phyloP scores from a whole-genome alignment of 805 yeast species.

The Candida ipomoeae region DNA sequence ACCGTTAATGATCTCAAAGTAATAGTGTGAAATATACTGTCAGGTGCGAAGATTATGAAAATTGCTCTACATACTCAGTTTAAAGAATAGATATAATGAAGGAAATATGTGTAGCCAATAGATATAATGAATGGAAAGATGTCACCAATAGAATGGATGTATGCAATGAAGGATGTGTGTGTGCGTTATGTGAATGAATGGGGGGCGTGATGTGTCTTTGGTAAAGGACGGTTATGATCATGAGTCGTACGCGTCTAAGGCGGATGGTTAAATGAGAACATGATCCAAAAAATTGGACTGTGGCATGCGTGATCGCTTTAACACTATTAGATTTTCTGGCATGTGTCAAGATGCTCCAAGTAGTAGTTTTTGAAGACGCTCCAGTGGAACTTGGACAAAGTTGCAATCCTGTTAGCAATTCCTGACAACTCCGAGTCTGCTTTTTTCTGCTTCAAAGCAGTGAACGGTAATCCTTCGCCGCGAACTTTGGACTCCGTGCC shows the following conservation, averaged over 20 bases:
- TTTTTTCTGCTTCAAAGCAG: constrained; percentile 10
- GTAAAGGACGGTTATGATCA: background rate
- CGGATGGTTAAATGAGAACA: background rate
- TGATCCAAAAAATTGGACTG: background rate
- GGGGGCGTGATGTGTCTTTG: background rate
- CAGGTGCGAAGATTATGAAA: background rate
- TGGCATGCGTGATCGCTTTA: background rate
- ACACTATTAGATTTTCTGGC: background rate
- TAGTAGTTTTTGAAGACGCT: constrained; percentile 76
- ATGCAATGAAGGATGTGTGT: background rate
- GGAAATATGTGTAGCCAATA: too few species aligned
- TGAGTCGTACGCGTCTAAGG: background rate
- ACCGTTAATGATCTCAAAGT: constrained; percentile 14
- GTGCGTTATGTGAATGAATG: constrained; percentile 1
- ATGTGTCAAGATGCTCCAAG: constrained; percentile 27
- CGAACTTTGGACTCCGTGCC: constrained; percentile 5
- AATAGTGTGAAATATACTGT: background rate
- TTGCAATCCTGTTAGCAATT: constrained; percentile 56
- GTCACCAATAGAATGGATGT: background rate
- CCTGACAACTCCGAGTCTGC: constrained; percentile 47
- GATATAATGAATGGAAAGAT: background rate
- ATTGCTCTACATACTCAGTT: background rate
- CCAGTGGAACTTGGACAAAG: constrained; percentile 76
- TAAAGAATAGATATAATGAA: background rate
- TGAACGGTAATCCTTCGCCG: constrained; percentile 4